Evolutionary conservation across 305 asterid genomes (phyloP), one percentile per base, ranked within the genome.

Genomic region (Lippia alba): DNA sequence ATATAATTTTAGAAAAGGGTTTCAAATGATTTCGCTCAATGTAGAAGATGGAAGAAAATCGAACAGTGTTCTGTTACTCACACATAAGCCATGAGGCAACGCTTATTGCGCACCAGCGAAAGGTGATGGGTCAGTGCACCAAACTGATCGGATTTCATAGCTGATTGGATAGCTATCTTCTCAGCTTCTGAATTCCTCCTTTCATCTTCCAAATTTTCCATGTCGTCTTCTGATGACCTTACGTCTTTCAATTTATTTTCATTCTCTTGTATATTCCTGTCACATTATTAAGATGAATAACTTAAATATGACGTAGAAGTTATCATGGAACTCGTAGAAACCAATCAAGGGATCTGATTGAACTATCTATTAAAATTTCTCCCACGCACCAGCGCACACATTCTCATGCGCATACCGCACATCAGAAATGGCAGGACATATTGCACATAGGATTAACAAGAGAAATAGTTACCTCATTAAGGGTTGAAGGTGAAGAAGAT

Each of bases 71-170:
- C 48, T 10, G 49, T 67, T 62, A 66, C 91, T 82, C 80, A 93
- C 99, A 82, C 84, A 69, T 90, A 94, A 79, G 96, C 91, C 97
- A 90, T 90, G 80, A 94, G 89, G 73, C 97, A 90, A 0, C 99
- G 97, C 78, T 94, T 94, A 75, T 87, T 91, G 72, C 97, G 97
- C 65, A 87, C 85, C 55, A 91, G 70, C 24, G 97, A 91, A 66
- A 83, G 86, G 82, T 91, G 99, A 84, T 94, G 99, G 74, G 88
- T 82, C 24, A 94, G 86, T 70, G 94, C 92, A 61, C 99, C 99
- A 64, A 87, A 87, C 88, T 89, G 90, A 87, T 88, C 80, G 30
- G 97, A 78, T 78, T 76, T 81, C 63, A 80, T 66, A 46, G 83
- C 83, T 64, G 80, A 67, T 78, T 86, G 90, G 69, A 77, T 68